Base-by-base conservation (phyloP, 1,139 yeast species). In the Taiozyma sp. region DNA sequence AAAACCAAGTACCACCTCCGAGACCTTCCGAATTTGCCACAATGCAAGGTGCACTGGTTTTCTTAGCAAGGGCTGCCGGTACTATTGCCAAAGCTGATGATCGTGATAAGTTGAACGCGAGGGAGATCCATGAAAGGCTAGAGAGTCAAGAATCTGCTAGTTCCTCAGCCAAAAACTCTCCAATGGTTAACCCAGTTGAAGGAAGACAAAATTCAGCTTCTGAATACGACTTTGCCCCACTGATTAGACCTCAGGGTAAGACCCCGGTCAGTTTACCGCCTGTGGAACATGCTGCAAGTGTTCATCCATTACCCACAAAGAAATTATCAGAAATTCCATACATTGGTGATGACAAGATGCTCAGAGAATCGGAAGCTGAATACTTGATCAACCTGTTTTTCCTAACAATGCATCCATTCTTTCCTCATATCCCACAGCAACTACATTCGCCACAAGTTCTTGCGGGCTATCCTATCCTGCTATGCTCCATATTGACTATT, bases 351-450 rank as follows among this genome's bases (percentile, higher is more conserved):
- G 63, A 72, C 41, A 82, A 83, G n/a, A 74, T 87, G 47, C 64
- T 91, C 19, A 74, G 87, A 0, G 91, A 81, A 57, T 68, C 64
- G 0, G 96, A 89, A 63, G 95, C 96, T 0, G 78, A 76, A 51
- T 68, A 72, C 48, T 70, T 89, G 38, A 80, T 90, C 32, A 73
- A 78, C 45, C 71, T 84, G 49, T 92, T 88, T 66, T 89, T 89
- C 65, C 69, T 81, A 10, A 81, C 90, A 4, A 79, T 92, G 83
- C 96, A 89, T 65, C 97, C 97, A 1, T 92, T 83, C 65, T 91
- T 87, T 68, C 97, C 97, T 1, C 88, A 84, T 62, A 78, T 92
- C 39, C 97, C 97, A 1, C 73, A 76, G 38, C 88, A 84, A 56
- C 66, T 91, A 45, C 93, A 85, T 52, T 75, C 81, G 48, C 80